Conservation (phyloP, 805 yeast genomes). For the Brettanomyces naardenensis region DNA sequence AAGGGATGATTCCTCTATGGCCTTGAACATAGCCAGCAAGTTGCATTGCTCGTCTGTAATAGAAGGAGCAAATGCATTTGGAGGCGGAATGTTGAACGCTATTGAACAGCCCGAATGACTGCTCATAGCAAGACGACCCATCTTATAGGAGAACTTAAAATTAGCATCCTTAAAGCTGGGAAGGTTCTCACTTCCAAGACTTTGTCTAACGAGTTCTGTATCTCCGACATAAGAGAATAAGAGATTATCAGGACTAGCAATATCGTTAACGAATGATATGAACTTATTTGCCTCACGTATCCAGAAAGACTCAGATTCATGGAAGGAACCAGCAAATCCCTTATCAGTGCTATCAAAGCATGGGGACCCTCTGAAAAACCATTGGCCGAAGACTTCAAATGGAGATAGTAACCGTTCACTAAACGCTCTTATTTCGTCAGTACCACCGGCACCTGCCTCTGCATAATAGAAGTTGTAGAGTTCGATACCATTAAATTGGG, state of each 20-base stretch:
- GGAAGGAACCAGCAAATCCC: slow-evolving; percentile 16
- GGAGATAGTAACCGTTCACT: slow-evolving; percentile 33
- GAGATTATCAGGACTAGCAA: background rate
- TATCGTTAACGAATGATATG: background rate
- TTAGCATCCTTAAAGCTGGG: slow-evolving; percentile 27
- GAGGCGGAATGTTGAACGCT: slow-evolving; percentile 18
- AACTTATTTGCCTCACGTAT: background rate
- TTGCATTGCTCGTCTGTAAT: slow-evolving; percentile 22
- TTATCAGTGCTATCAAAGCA: slow-evolving; percentile 19
- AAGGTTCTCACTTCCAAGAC: background rate
- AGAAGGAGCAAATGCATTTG: slow-evolving; percentile 30
- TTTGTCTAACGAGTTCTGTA: background rate
- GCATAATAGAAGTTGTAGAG: slow-evolving; percentile 37
- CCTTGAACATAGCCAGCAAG: slow-evolving; percentile 18
- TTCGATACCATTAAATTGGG: slow-evolving; percentile 41
- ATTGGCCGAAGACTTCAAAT: slow-evolving; percentile 24
- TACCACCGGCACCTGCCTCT: slow-evolving; percentile 29
- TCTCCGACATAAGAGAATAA: background rate
- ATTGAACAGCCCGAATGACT: background rate
- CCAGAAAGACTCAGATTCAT: slow-evolving; percentile 1
- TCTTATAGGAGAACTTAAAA: slow-evolving; percentile 37
- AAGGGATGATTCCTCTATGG: slow-evolving; percentile 20
- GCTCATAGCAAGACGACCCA: slow-evolving; percentile 1
- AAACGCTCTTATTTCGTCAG: slow-evolving; percentile 40
- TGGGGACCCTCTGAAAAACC: slow-evolving; percentile 36